Base-by-base conservation (phyloP, 2,329 filamentous ascomycete species). In the Xylaria sp. region DNA sequence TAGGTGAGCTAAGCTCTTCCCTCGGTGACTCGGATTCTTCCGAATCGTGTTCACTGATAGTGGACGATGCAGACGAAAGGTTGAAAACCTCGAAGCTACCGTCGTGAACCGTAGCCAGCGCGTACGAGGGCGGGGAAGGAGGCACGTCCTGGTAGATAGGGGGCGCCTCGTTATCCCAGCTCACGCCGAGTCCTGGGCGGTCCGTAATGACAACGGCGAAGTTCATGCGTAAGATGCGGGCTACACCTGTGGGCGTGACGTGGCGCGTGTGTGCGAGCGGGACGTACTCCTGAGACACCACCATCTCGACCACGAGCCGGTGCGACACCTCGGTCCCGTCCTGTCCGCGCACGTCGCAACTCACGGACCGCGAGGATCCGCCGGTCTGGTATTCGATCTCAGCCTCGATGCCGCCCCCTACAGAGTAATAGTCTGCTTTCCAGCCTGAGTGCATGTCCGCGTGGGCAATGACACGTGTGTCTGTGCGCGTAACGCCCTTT, bases 131-230 rank as follows among this genome's bases (percentile, higher is more conserved):
- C 58, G 95, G 95, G 75, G 91, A 94, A 1, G 90, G 91, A 0
- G 95, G 94, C 51, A 98, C 94, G 78, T 98, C 94, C 80, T 96
- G 92, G 82, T 99, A 99, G 74, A 97, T 89, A 0, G 95, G 95
- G 13, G 95, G 95, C 77, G 93, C 90, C 83, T 99, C 95, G 81
- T 98, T 95, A 75, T 98, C 95, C 95, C 96, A 99, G 74, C 92
- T 93, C 75, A 99, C 94, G 60, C 95, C 94, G 78, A 97, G 88
- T 20, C 95, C 95, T 23, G 89, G 88, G 68, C 93, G 89, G 82
- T 97, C 92, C 3, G 94, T 98, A 64, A 98, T 86, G 66, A 90
- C 85, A 62, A 96, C 86, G 75, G 88, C 89, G 83, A 98, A 98
- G 79, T 97, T 93, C 88, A 97, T 98, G 73, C 95, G 89, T 69